A percentile compares a stretch with the other conserved stretches of the same genome.
These are phyloP conservation scores for Citrus unshiu DNA, from an alignment of 345 rosid genomes.

Conservation along the genomic window DNA sequence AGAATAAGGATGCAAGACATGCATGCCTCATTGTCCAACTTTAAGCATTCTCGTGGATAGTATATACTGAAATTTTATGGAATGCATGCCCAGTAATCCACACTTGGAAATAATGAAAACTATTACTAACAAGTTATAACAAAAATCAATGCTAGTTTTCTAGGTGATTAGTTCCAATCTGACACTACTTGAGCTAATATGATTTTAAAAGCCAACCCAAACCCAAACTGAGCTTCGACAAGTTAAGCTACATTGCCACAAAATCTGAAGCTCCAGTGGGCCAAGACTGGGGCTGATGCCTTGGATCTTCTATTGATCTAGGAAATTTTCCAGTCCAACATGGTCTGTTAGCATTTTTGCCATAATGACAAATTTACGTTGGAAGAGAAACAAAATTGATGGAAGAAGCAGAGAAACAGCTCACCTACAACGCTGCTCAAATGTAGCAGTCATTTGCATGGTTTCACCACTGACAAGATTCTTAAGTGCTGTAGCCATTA, in stretches of 20 bases:
- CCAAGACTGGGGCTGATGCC: neutral
- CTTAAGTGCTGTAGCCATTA: constrained; percentile 79
- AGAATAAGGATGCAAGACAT: neutral
- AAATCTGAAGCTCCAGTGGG: neutral
- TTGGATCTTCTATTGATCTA: neutral
- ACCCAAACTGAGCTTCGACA: neutral
- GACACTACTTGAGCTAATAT: neutral
- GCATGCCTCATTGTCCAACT: neutral
- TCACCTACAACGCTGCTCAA: constrained; percentile 74
- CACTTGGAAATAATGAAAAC: neutral
- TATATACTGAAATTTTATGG: neutral
- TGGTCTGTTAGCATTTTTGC: neutral
- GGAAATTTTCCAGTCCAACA: neutral
- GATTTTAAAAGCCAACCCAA: neutral
- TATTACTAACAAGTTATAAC: neutral
- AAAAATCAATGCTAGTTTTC: neutral
- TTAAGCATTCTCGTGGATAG: neutral
- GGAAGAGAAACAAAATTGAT: neutral
- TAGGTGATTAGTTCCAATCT: neutral
- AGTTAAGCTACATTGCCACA: neutral
- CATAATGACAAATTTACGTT: neutral
- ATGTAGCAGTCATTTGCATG: constrained; percentile 83
- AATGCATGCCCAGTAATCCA: neutral
- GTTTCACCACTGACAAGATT: constrained; percentile 94
- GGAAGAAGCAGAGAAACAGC: neutral